Percentiles rank a stretch among this genome's conserved stretches.
These are phyloP conservation scores for Microbotryum intermedium DNA, from an alignment of 1,284 basidiomycete species.

Conservation along the genomic window DNA sequence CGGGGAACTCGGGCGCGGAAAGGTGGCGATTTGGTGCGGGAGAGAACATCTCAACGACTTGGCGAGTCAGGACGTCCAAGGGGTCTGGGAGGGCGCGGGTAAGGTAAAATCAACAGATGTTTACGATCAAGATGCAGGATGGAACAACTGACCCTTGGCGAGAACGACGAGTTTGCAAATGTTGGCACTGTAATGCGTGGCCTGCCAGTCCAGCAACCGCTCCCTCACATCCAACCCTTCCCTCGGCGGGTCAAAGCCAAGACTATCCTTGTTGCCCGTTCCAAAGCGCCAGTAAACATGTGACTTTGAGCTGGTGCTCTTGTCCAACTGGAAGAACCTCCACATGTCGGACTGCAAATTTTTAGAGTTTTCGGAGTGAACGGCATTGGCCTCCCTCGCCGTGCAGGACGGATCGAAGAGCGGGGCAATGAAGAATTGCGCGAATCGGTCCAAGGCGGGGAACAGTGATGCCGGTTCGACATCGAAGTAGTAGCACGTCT, in stretches of 20 bases:
- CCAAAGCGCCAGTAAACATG: conserved; percentile 91
- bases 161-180: conserved; percentile 87
- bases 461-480: conserved; percentile 76
- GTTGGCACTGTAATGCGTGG: conserved; percentile 82
- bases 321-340: conserved; percentile 95
- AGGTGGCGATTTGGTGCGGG: conserved; percentile 61
- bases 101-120: conserved; percentile 13
- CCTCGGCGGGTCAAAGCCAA: conserved; percentile 53
- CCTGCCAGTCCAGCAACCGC: conserved; percentile 92
- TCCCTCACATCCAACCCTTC: conserved; percentile 77
- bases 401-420: conserved; percentile 87
- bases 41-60: conserved; percentile 68
- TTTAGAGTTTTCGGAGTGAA: conserved; percentile 98
- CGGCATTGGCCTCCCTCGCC: conserved; percentile 87
- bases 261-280: conserved; percentile 79
- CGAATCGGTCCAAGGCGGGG: conserved; percentile 81
- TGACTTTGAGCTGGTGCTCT: conserved; percentile 67
- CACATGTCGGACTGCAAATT: conserved; percentile 91
- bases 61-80: conserved; percentile 63
- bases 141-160: conserved; percentile 59
- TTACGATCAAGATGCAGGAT: background rate
- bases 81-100: conserved; percentile 51
- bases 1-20: conserved; percentile 56
- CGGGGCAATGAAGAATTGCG: conserved; percentile 89
- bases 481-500: conserved; percentile 92